phyloP scores from a whole-genome alignment of 192 early-diverging fungal species.

The Podila horticola region DNA sequence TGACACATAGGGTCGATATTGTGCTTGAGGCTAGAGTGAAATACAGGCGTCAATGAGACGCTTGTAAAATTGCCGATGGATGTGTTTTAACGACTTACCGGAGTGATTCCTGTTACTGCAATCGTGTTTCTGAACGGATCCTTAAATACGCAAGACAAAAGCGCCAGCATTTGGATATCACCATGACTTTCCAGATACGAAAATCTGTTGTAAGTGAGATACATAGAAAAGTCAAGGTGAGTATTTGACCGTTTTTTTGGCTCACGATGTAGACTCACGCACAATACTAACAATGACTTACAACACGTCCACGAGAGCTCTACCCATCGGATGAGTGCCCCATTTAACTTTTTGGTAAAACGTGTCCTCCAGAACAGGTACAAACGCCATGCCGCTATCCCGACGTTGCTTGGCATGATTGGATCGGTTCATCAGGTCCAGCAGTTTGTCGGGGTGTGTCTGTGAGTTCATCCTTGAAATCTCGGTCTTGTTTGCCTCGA shows the following conservation, averaged over 20 bases:
- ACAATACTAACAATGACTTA: conserved; percentile 38
- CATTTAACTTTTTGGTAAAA: conserved; percentile 61
- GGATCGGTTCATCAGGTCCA: conserved; percentile 35
- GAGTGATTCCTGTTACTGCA: conserved; percentile 37
- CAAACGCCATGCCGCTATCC: conserved; percentile 52
- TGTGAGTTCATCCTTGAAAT: conserved; percentile 45
- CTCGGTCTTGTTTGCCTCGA: conserved; percentile 43
- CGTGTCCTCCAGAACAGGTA: conserved; percentile 42
- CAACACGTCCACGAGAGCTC: conserved; percentile 60
- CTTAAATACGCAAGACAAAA: conserved; percentile 72
- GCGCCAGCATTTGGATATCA: conserved; percentile 74
- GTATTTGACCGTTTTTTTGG: too few species aligned
- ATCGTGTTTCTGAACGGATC: conserved; percentile 46
- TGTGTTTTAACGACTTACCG: conserved; percentile 9
- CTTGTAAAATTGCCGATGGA: background rate
- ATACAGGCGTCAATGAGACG: background rate
- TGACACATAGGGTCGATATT: conserved; percentile 17
- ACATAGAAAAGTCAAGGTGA: background rate
- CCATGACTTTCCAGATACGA: conserved; percentile 61
- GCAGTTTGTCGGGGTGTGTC: conserved; percentile 35
- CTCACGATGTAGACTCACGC: too few species aligned
- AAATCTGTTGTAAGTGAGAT: conserved; percentile 46
- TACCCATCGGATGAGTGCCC: conserved; percentile 71
- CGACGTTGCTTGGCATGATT: conserved; percentile 51
- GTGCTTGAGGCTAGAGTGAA: conserved; percentile 28